Percentiles rank a stretch among this genome's conserved stretches.
Conservation (phyloP, 23 red algal genomes). For the Chondrus crispus region DNA sequence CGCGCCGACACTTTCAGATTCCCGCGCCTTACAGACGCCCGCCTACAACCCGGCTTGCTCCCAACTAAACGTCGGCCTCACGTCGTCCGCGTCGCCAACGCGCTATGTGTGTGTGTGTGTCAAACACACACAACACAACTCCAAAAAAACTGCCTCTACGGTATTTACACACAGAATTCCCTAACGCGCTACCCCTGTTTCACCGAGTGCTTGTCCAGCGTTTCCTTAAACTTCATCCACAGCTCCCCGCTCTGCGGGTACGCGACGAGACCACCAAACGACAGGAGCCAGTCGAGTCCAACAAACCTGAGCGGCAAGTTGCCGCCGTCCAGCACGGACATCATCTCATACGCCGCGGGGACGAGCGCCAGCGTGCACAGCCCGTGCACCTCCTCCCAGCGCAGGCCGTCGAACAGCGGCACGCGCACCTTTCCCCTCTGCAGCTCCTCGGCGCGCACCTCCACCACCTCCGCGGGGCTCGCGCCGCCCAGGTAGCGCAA, state of each 20-base stretch:
- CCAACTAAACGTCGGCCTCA: no score
- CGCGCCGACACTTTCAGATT: no score
- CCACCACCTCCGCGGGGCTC: background rate
- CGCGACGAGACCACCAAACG: conserved; percentile 34
- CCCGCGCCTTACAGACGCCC: no score
- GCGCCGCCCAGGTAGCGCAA: background rate
- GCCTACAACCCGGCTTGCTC: no score
- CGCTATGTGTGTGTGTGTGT: no score
- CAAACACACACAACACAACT: no score
- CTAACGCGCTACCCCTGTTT: no score
- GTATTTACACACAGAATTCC: no score
- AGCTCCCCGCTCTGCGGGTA: conserved; percentile 36
- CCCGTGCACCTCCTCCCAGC: conserved; percentile 38
- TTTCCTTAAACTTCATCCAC: conserved; percentile 9
- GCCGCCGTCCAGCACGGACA: background rate
- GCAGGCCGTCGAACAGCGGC: conserved; percentile 27
- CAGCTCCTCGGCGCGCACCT: background rate
- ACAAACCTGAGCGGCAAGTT: conserved; percentile 29
- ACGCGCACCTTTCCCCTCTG: no score
- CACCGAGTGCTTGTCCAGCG: no score
- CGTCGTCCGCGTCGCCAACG: no score
- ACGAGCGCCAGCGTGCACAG: conserved; percentile 25
- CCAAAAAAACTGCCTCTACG: no score
- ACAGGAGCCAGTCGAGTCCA: conserved; percentile 44
- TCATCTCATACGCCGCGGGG: conserved; percentile 31